Base-by-base conservation (phyloP, 192 early-diverging fungal genomes). In the Coemansia erecta region DNA sequence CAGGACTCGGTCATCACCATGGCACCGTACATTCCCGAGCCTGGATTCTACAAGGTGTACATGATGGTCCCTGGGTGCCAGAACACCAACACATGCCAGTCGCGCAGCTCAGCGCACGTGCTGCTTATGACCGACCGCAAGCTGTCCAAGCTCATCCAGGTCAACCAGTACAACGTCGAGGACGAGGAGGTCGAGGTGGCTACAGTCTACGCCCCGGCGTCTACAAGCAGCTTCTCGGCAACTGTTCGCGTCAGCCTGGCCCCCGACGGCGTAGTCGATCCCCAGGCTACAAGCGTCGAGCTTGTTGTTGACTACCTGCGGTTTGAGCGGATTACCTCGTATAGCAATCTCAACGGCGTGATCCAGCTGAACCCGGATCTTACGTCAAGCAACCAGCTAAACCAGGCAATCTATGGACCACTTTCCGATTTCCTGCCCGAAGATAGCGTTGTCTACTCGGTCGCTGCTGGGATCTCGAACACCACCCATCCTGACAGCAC, bases 31-130 rank as follows among this genome's bases (percentile, higher is more conserved):
- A 61, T 88, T 9, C 78, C 85, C 22, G 85, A 86, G 42, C 58
- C 84, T 7, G 86, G 86, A 10, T 80, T 81, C 54, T 88, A 88
- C 48, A 72, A 81, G 39, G 79, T 85, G 19, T 80, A 68, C 23
- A 55, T 86, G 60, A 55, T 59, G 55, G 74, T 84, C 6, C 86
- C 85, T n/a, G 80, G 73, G 6, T 88, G 86, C 58, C 72, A 82
- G 47, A 70, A 75, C 61, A 67, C 72, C 31, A 82, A 76, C 66
- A 78, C 77, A 9, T 82, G 81, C 23, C 11, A 13, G 17, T 49
- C 42, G 45, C 75, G 81, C 37, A 61, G 65, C 4, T 58, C 65
- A 3, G 81, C 62, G 42, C 58, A 57, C 10, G 68, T 71, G 4
- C 46, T 52, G 15, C 55, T 74, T 24, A 53, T 41, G 31, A 64